Conservation (phyloP, 2,329 filamentous ascomycete species). For the Colletotrichum sp. region DNA sequence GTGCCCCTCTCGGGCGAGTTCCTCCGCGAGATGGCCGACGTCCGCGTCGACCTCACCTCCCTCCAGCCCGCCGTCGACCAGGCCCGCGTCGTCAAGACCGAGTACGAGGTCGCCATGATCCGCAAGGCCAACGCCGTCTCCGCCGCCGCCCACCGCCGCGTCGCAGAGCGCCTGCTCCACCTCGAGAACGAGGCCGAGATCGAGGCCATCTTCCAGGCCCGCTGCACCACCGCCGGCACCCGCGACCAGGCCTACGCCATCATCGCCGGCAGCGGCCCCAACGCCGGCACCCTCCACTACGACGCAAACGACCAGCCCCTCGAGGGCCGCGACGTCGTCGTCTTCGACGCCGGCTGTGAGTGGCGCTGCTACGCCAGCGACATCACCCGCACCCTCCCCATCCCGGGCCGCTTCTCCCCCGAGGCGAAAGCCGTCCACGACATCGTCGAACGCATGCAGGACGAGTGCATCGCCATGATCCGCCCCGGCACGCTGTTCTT, state of each 20-base stretch:
- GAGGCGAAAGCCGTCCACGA: slow-evolving; percentile 78
- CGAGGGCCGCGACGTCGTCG: slow-evolving; percentile 71
- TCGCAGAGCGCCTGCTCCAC: slow-evolving; percentile 66
- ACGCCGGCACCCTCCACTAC: slow-evolving; percentile 89
- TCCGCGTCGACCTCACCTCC: slow-evolving; percentile 51
- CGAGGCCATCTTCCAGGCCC: slow-evolving; percentile 76
- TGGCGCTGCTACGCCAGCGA: slow-evolving; percentile 87
- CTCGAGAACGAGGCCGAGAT: slow-evolving; percentile 83
- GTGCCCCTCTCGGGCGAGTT: slow-evolving; percentile 32
- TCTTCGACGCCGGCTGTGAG: slow-evolving; percentile 89
- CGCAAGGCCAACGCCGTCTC: slow-evolving; percentile 82
- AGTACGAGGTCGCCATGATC: slow-evolving; percentile 85
- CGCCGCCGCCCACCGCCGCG: slow-evolving; percentile 75
- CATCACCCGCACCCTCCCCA: slow-evolving; percentile 85
- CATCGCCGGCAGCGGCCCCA: slow-evolving; percentile 86
- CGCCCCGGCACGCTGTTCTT: slow-evolving; percentile 74
- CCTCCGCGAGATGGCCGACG: slow-evolving; percentile 26
- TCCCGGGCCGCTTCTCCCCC: slow-evolving; percentile 70
- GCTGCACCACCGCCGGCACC: slow-evolving; percentile 75
- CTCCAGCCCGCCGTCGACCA: slow-evolving; percentile 79
- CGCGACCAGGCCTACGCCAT: slow-evolving; percentile 83
- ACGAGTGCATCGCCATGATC: slow-evolving; percentile 71
- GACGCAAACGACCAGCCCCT: slow-evolving; percentile 78
- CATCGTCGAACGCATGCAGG: slow-evolving; percentile 83
- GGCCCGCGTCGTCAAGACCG: slow-evolving; percentile 81